Percentiles rank a stretch among this genome's conserved stretches.
Conservation (phyloP, 805 yeast genomes). For the Hanseniaspora vineae region DNA sequence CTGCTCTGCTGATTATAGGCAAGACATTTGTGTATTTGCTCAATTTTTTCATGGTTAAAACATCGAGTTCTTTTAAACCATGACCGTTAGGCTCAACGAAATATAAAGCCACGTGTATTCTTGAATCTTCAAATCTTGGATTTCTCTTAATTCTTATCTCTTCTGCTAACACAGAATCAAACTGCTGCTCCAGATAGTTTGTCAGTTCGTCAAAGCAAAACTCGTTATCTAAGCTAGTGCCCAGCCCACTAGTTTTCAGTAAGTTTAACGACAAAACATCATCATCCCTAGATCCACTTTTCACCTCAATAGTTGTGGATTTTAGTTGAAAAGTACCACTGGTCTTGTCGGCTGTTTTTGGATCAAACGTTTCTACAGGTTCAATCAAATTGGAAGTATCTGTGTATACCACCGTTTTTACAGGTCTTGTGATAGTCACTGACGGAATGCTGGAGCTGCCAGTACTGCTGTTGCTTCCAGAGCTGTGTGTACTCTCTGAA, state of each 20-base stretch:
- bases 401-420: slow-evolving; percentile 38
- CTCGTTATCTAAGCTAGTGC: slow-evolving; percentile 63
- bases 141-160: slow-evolving; percentile 80
- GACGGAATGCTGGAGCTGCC: slow-evolving; percentile 8
- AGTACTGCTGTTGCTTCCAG: slow-evolving; percentile 18
- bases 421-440: slow-evolving; percentile 18
- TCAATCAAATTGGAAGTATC: slow-evolving; percentile 27
- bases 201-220: slow-evolving; percentile 55
- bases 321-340: background rate
- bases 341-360: background rate
- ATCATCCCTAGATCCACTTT: slow-evolving; percentile 8
- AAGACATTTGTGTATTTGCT: slow-evolving; percentile 63
- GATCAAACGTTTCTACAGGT: slow-evolving; percentile 24
- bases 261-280: slow-evolving; percentile 41
- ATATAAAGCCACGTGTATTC: slow-evolving; percentile 63
- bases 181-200: slow-evolving; percentile 60
- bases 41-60: slow-evolving; percentile 54
- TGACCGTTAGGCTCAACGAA: slow-evolving; percentile 70
- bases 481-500: slow-evolving; percentile 7
- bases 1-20: slow-evolving; percentile 62
- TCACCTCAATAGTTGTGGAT: slow-evolving; percentile 22
- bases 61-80: slow-evolving; percentile 63
- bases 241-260: slow-evolving; percentile 69
- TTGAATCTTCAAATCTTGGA: slow-evolving; percentile 65
- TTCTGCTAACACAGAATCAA: slow-evolving; percentile 67